phyloP scores from a whole-genome alignment of 169 alveolate species.

The Amoebophrya sp. region DNA sequence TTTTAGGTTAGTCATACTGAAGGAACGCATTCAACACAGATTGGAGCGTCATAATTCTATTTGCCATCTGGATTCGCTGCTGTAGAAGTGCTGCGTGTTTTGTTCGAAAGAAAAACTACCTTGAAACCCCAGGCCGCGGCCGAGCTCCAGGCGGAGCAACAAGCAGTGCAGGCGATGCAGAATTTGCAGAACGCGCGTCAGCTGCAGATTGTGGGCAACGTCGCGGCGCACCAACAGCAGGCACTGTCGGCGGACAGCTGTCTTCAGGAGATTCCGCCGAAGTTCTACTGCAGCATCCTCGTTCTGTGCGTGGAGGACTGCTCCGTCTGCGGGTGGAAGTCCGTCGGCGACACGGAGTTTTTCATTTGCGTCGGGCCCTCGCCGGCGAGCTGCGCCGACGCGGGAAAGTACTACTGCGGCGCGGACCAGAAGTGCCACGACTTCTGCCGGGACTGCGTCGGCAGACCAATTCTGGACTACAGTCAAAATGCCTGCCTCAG shows the following conservation, averaged over 20 bases:
- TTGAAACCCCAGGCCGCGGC: not conserved
- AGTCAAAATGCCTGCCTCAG: not conserved
- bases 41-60: too few relatives aligned
- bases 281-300: not conserved
- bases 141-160: not conserved
- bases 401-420: not conserved
- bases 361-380: not conserved
- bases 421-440: slow-evolving; percentile 3
- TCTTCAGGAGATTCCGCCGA: slow-evolving; percentile 6
- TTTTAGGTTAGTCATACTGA: too few relatives aligned
- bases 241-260: not conserved
- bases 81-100: too few relatives aligned
- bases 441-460: not conserved
- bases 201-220: slow-evolving; percentile 16
- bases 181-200: not conserved
- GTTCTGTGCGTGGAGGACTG: slow-evolving; percentile 1
- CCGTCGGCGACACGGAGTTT: not conserved
- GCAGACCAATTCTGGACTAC: not conserved
- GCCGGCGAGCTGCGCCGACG: not conserved
- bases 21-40: too few relatives aligned
- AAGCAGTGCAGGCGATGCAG: not conserved
- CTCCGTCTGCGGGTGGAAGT: not conserved
- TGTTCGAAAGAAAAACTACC: too few relatives aligned
- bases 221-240: not conserved
- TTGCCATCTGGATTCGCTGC: too few relatives aligned